Percentiles rank a stretch among this genome's conserved stretches.
Conservation (phyloP, 2,329 filamentous ascomycete genomes). For the Talaromyces sp. region DNA sequence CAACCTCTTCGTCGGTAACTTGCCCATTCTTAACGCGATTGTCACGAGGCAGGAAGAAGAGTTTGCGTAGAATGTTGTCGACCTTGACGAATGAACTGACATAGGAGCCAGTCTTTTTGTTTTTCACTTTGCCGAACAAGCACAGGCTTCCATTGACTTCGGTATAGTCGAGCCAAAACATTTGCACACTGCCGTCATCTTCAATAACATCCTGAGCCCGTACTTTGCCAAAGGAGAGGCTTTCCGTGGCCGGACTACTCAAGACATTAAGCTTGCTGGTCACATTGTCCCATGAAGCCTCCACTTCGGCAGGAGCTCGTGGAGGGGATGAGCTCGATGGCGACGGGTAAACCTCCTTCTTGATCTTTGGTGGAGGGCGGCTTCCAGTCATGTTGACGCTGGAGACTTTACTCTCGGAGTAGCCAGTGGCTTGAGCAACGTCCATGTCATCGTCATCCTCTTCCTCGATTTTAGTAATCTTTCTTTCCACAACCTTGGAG, state of each 20-base stretch:
- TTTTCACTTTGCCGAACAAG: constrained; percentile 91
- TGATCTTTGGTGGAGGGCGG: constrained; percentile 66
- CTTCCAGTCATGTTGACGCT: constrained; percentile 83
- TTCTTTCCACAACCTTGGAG: constrained; percentile 70
- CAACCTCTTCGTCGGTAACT: constrained; percentile 70
- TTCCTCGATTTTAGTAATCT: constrained; percentile 66
- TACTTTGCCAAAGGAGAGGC: constrained; percentile 67
- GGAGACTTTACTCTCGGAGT: constrained; percentile 55
- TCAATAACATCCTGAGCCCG: constrained; percentile 82
- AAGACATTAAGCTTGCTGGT: constrained; percentile 81
- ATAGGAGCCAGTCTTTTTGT: constrained; percentile 72
- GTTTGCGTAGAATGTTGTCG: constrained; percentile 86
- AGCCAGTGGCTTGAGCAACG: constrained; percentile 68
- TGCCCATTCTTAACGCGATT: constrained; percentile 54
- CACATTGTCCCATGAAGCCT: constrained; percentile 85
- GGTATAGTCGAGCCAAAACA: constrained; percentile 97
- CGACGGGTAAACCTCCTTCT: constrained; percentile 64
- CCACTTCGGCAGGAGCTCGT: constrained; percentile 58
- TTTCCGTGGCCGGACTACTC: constrained; percentile 64
- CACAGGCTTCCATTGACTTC: constrained; percentile 88
- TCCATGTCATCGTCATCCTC: constrained; percentile 74
- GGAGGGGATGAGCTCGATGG: constrained; percentile 73
- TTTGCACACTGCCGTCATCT: constrained; percentile 80
- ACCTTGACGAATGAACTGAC: constrained; percentile 95
- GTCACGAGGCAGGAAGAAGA: constrained; percentile 86